Evolutionary conservation across 108 stramenopile genomes (phyloP), one percentile per base, ranked within the genome.

Genomic region (Asterionellopsis glacialis): DNA sequence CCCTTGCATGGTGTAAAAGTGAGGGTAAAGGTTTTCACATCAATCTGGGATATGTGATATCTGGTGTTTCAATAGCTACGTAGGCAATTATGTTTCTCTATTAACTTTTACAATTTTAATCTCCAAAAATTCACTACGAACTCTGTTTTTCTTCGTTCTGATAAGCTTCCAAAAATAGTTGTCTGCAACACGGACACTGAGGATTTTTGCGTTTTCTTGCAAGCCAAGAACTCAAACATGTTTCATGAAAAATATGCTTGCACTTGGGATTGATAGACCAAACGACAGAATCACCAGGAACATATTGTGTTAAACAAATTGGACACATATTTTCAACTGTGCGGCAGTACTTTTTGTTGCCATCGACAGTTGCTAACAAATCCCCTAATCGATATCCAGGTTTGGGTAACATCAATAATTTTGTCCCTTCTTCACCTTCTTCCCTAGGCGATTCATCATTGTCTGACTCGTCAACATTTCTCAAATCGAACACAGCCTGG

Each of bases 191-290:
- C 3, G 67, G 67, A 45, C 67, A 68, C 1, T 49, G 40, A 7
- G 33, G 33, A 33, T 33, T 2, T 15, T n/a, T 49, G 23, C 53
- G 59, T 13, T 33, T 49, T 18, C 41, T 26, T 10, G 42, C 59
- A 15, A 68, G 59, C 67, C 67, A 68, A 1, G 67, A 39, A 1
- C 53, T 5, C 24, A 68, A 60, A 21, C 67, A 68, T 1, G 50
- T 51, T 60, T 68, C 59, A 38, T 68, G 67, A 43, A 54, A 59
- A 10, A 59, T 9, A 25, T 68, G 67, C 11, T 14, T 19, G 39
- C 67, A 68, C 1, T 19, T 19, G 1, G 33, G 16, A 28, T 59
- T 60, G 9, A 59, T 33, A 14, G 67, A 68, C 52, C 52, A 54
- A 1, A 54, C 22, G 5, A 54, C 52, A 22, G 15, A 15, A 25